These are phyloP conservation scores for Phalaenopsis hybrid DNA, from an alignment of 116 monocot species.

Conservation along the genomic window DNA sequence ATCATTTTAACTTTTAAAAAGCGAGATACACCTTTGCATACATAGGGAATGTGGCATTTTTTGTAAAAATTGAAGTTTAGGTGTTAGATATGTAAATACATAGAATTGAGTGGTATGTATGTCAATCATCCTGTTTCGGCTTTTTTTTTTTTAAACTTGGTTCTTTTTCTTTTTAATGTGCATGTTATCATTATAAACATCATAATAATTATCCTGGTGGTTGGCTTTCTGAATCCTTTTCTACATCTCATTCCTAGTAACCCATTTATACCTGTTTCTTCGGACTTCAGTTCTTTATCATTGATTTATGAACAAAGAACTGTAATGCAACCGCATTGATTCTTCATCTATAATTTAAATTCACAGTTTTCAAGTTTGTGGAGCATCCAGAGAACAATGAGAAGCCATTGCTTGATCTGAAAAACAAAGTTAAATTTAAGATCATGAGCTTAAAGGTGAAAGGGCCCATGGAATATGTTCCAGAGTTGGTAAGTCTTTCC, in stretches of 20 bases:
- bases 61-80: too few species aligned
- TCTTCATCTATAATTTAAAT: neutral
- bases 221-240: too few species aligned
- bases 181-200: too few species aligned
- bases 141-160: neutral
- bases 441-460: conserved; percentile 69
- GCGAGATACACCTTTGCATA: too few species aligned
- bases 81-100: too few species aligned
- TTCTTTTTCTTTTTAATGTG: neutral
- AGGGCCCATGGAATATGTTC: conserved; percentile 67
- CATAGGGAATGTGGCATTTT: too few species aligned
- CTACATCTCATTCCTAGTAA: neutral
- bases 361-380: conserved; percentile 70
- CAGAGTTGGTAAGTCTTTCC: conserved; percentile 52
- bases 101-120: too few species aligned
- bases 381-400: conserved; percentile 77
- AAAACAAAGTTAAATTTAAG: conserved; percentile 73
- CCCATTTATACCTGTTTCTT: neutral
- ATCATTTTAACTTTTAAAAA: too few species aligned
- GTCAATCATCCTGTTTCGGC: too few species aligned
- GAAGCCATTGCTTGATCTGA: conserved; percentile 45
- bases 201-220: neutral
- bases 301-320: neutral
- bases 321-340: neutral
- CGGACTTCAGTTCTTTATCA: neutral